Conservation (phyloP, 768 basidiomycete species). For the Hericium rajendrae region DNA sequence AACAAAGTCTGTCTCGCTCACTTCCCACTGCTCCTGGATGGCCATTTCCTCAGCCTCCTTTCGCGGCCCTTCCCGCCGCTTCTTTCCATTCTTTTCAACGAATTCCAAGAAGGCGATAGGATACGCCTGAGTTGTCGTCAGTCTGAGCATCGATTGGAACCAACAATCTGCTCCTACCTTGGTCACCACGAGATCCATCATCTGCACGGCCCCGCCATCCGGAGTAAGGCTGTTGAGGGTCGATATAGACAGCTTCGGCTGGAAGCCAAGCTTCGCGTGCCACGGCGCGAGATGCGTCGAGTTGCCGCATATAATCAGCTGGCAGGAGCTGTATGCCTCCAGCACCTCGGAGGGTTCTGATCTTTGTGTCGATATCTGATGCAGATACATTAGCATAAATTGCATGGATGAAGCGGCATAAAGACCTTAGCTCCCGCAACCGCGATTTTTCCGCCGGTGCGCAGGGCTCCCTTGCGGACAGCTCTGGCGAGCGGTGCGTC, state of each 20-base stretch:
- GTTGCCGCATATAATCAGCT: slow-evolving; percentile 70
- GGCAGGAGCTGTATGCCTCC: slow-evolving; percentile 62
- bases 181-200: slow-evolving; percentile 64
- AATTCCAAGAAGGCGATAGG: slow-evolving; percentile 79
- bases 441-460: slow-evolving; percentile 75
- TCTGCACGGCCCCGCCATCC: slow-evolving; percentile 71
- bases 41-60: slow-evolving; percentile 59
- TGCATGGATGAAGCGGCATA: slow-evolving; percentile 5
- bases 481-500: slow-evolving; percentile 71
- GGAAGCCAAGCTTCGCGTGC: slow-evolving; percentile 83
- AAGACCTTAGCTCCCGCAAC: slow-evolving; percentile 73
- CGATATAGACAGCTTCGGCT: slow-evolving; percentile 52
- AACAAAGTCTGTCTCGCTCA: slow-evolving; percentile 19
- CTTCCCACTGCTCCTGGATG: slow-evolving; percentile 62
- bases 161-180: slow-evolving; percentile 35
- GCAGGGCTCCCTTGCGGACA: slow-evolving; percentile 51
- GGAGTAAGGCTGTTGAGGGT: slow-evolving; percentile 69
- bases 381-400: not conserved
- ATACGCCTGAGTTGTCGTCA: slow-evolving; percentile 35
- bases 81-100: slow-evolving; percentile 36
- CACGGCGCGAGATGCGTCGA: slow-evolving; percentile 80
- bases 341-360: slow-evolving; percentile 79
- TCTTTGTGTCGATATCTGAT: slow-evolving; percentile 39
- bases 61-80: slow-evolving; percentile 49
- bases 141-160: not conserved